Evolutionary conservation across 257 asterid genomes (phyloP).

Genomic region (Solanum lycopersicoides): DNA sequence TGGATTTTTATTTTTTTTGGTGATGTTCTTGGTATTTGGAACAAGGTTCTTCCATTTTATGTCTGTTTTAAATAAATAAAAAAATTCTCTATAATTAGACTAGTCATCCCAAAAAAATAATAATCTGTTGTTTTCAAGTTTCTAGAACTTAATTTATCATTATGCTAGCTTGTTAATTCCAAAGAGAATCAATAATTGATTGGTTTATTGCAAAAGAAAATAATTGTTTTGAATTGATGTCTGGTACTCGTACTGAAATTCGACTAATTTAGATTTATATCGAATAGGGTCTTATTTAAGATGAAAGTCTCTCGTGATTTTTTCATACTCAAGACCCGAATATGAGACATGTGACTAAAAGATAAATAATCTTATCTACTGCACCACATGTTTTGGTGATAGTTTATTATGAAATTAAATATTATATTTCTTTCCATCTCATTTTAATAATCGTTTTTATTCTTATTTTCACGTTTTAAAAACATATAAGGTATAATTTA

Average conservation of each 20-base stretch:
- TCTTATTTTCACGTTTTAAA: no score
- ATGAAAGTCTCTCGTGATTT: background rate
- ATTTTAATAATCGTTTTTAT: no score
- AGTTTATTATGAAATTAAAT: no score
- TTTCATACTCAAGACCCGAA: background rate
- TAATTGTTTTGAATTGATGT: no score
- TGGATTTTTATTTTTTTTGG: background rate
- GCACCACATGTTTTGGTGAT: background rate
- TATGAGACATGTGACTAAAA: no score
- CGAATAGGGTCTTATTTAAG: no score
- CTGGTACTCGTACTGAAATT: background rate
- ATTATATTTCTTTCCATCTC: no score
- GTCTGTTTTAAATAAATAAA: no score
- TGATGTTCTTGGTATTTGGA: background rate
- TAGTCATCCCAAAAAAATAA: background rate
- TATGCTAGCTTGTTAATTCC: background rate
- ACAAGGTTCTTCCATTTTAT: background rate
- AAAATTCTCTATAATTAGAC: background rate
- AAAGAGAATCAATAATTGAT: background rate
- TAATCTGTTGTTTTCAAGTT: background rate
- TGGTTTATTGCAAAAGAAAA: background rate
- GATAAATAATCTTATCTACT: no score
- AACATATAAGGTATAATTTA: background rate
- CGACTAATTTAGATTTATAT: no score
- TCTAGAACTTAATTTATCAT: background rate